phyloP scores from a whole-genome alignment of 2,329 filamentous ascomycete species.

The Acephala macrosclerotiorum region DNA sequence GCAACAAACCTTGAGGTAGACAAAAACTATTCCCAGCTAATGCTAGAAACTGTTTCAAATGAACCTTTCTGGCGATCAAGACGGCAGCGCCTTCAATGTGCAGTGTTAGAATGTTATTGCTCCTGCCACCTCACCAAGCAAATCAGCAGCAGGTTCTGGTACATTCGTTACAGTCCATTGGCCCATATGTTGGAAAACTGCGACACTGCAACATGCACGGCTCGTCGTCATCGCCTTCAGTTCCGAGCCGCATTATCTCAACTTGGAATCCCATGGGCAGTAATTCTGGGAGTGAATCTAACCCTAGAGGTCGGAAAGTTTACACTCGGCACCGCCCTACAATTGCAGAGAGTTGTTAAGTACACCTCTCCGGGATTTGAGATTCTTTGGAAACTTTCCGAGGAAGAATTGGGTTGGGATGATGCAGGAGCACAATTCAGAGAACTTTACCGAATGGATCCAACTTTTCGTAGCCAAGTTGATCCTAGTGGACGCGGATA shows the following conservation, averaged over 20 bases:
- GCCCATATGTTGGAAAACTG: constrained; percentile 14
- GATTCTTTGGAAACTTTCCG: constrained; percentile 12
- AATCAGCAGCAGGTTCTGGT: constrained; percentile 17
- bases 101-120: constrained; percentile 12
- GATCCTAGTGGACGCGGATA: constrained; percentile 14
- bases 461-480: constrained; percentile 12
- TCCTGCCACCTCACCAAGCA: constrained; percentile 14
- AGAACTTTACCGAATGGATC: constrained; percentile 12
- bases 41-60: constrained; percentile 10
- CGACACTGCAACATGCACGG: constrained; percentile 11
- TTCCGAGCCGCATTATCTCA: constrained; percentile 14
- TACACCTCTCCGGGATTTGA: constrained; percentile 10
- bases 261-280: constrained; percentile 13
- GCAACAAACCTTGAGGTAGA: constrained; percentile 8
- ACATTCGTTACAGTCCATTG: constrained; percentile 11
- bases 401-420: constrained; percentile 13
- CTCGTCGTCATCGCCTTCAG: constrained; percentile 14
- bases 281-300: constrained; percentile 13
- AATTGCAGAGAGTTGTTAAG: constrained; percentile 13
- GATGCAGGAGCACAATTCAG: constrained; percentile 12
- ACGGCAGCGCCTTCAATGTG: constrained; percentile 11
- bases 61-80: constrained; percentile 10
- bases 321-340: constrained; percentile 2
- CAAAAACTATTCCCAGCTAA: constrained; percentile 6
- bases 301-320: neutral